Base-by-base conservation (phyloP, 2,329 filamentous ascomycete genomes). In the Fusarium napiforme region DNA sequence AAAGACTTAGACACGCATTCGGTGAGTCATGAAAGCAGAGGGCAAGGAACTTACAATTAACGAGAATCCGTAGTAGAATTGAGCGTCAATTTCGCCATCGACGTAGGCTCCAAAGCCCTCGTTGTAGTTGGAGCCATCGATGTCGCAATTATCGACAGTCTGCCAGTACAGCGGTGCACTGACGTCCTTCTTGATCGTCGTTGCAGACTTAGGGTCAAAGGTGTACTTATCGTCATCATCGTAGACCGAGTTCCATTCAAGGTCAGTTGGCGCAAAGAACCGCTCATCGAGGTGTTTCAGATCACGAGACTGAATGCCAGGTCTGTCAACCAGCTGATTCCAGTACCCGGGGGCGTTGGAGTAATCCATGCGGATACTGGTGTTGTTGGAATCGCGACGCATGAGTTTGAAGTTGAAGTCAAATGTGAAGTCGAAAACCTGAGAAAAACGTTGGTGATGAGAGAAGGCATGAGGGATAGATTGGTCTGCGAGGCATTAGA, bases 351-450 rank as follows among this genome's bases (percentile, higher is more conserved):
- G 23, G 1, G 30, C 10, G 36, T 60, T 60, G n/a, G 55, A 43
- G 23, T 52, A 60, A 8, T 64, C 62, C 30, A 64, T 52, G 21
- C 62, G 46, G 36, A 60, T 45, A 9, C 34, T 45, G 18, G 37
- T 50, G 14, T 65, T 40, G 16, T 39, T 40, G 3, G 39, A 32
- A 8, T 47, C 56, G 8, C 63, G 37, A 16, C n/a, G 46, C 30
- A 34, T 55, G 9, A 23, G 37, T 7, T 39, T 52, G 23, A 64
- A 45, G 60, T 64, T 61, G 30, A 28, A 30, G 16, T 71, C 60
- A 9, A 68, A 71, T 1, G 45, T 6, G 1, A 71, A 61, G 28
- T 71, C 68, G 34, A 64, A 56, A 9, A 71, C 40, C 37, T 40
- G 37, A 4, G 37, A 40, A 19, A n/a, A 40, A 12, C 12, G 26